phyloP scores from a whole-genome alignment of 2,329 filamentous ascomycete genomes.

The Nakataea oryzae region DNA sequence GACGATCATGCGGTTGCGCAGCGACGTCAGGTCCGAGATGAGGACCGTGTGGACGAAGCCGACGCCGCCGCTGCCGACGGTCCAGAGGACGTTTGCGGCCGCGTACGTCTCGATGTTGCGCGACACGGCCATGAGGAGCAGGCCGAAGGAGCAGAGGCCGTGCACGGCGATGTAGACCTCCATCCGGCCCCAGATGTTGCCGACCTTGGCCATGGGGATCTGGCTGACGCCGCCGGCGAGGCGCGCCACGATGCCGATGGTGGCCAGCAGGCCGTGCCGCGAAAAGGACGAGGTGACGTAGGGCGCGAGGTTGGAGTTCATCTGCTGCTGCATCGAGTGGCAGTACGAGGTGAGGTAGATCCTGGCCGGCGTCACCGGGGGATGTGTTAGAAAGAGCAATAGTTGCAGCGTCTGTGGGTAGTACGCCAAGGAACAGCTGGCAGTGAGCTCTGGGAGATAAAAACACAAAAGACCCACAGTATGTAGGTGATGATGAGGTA shows the following conservation, averaged over 20 bases:
- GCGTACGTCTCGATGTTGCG: conserved; percentile 39
- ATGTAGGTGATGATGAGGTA: neutral
- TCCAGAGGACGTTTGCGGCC: conserved; percentile 47
- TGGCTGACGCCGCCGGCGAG: conserved; percentile 48
- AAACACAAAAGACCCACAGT: neutral
- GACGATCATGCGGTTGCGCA: conserved; percentile 54
- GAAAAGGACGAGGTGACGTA: conserved; percentile 40
- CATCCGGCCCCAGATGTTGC: conserved; percentile 36
- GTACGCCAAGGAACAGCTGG: no score
- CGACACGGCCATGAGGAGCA: conserved; percentile 51
- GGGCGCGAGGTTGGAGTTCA: conserved; percentile 23
- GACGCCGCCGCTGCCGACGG: conserved; percentile 49
- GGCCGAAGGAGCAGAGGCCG: conserved; percentile 31
- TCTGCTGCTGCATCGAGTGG: conserved; percentile 1
- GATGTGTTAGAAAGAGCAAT: neutral
- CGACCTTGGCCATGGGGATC: conserved; percentile 33
- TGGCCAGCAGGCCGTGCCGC: conserved; percentile 40
- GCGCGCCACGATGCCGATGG: conserved; percentile 41
- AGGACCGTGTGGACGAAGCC: conserved; percentile 22
- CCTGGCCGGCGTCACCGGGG: neutral
- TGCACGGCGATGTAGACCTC: conserved; percentile 31
- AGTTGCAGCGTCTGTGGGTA: neutral
- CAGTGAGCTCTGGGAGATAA: neutral
- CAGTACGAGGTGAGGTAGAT: neutral
- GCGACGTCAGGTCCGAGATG: conserved; percentile 51